Conservation (phyloP, 2,329 filamentous ascomycete species). For the Epichloe gansuensis region DNA sequence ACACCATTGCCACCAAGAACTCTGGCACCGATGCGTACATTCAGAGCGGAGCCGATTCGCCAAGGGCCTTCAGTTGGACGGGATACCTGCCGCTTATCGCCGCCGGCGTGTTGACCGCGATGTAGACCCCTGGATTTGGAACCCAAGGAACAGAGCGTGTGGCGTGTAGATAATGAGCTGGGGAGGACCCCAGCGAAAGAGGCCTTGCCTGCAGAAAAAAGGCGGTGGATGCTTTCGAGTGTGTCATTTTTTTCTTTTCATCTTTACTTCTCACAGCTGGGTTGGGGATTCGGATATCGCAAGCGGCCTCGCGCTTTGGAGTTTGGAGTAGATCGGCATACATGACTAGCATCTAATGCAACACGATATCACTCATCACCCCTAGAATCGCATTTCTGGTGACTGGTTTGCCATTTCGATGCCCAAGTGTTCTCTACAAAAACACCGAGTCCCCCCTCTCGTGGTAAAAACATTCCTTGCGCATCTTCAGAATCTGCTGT, state of each 20-base stretch:
- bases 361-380: background rate
- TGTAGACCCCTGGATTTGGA: slow-evolving; percentile 15
- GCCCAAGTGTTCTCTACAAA: too few species aligned
- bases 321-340: background rate
- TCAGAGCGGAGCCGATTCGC: slow-evolving; percentile 15
- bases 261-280: background rate
- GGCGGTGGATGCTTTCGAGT: background rate
- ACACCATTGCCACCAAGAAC: slow-evolving; percentile 45
- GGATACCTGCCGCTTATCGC: slow-evolving; percentile 30
- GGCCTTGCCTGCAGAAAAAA: background rate
- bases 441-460: too few species aligned
- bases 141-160: background rate
- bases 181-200: background rate
- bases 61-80: slow-evolving; percentile 15
- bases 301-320: background rate
- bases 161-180: slow-evolving; percentile 3
- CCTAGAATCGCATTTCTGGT: background rate
- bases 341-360: background rate
- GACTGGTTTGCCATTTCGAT: too few species aligned
- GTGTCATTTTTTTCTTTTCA: background rate
- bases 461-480: background rate
- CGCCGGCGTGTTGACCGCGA: slow-evolving; percentile 25
- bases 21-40: slow-evolving; percentile 23
- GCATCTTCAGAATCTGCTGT: background rate
- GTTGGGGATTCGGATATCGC: background rate